Conservation (phyloP, 148 eudicot species). For the Tetragonia tetragonoides region DNA sequence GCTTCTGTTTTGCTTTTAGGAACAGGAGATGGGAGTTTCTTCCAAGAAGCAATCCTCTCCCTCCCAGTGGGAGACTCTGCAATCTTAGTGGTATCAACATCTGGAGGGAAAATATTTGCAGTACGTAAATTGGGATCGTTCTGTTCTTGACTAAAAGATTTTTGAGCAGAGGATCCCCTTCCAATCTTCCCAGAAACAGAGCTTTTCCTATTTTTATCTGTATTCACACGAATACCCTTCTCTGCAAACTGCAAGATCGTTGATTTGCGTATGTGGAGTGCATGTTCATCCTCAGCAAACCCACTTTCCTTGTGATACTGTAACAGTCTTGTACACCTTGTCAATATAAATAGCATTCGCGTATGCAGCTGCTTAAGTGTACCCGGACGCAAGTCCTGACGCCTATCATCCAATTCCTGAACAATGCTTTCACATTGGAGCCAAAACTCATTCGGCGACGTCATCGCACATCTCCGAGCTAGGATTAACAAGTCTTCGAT, state of each 20-base stretch:
- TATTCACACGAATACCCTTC: conserved; percentile 40
- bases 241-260: conserved; percentile 60
- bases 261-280: conserved; percentile 76
- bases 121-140: conserved; percentile 39
- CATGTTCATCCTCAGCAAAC: conserved; percentile 78
- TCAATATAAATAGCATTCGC: conserved; percentile 97
- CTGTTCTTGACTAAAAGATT: conserved; percentile 90
- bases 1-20: conserved; percentile 53
- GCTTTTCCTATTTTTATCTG: conserved; percentile 40
- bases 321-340: conserved; percentile 91
- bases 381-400: conserved; percentile 92
- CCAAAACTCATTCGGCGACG: conserved; percentile 93
- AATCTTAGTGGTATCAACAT: conserved; percentile 39
- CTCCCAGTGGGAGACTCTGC: conserved; percentile 56
- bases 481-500: conserved; percentile 88
- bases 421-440: conserved; percentile 96
- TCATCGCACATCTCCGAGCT: conserved; percentile 90
- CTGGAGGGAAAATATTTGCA: conserved; percentile 40
- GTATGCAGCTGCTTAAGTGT: conserved; percentile 94
- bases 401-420: conserved; percentile 94
- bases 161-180: conserved; percentile 53
- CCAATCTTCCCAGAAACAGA: conserved; percentile 39
- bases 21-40: conserved; percentile 80
- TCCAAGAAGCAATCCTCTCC: conserved; percentile 90
- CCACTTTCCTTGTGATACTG: conserved; percentile 99